phyloP scores from a whole-genome alignment of 768 basidiomycete species.

The Serendipita vermifera region DNA sequence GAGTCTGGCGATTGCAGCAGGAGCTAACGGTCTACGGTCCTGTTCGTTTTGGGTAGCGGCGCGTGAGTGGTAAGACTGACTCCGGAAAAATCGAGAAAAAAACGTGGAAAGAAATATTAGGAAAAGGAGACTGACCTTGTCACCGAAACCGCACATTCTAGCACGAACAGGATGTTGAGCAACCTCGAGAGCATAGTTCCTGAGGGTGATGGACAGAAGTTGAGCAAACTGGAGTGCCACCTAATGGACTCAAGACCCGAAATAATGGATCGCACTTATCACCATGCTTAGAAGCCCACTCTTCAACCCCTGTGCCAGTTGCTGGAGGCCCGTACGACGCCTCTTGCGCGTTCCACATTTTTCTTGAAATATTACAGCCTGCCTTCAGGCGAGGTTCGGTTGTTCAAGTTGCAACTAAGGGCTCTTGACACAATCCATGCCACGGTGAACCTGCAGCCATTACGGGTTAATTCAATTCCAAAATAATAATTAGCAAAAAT shows the following conservation, averaged over 20 bases:
- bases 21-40: constrained; percentile 88
- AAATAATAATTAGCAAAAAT: too few species aligned
- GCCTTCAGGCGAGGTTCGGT: too few species aligned
- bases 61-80: constrained; percentile 14
- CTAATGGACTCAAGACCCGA: background rate
- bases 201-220: constrained; percentile 20
- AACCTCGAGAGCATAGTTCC: constrained; percentile 72
- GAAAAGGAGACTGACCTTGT: constrained; percentile 48
- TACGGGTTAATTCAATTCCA: too few species aligned
- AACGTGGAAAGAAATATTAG: constrained; percentile 11
- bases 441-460: too few species aligned
- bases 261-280: constrained; percentile 11
- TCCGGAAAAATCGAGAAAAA: constrained; percentile 15
- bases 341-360: constrained; percentile 6
- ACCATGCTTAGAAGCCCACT: constrained; percentile 6
- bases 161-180: constrained; percentile 83
- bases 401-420: too few species aligned
- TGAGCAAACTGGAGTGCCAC: background rate
- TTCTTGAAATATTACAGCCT: too few species aligned
- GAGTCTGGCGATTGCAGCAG: constrained; percentile 81
- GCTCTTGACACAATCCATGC: too few species aligned
- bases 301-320: background rate
- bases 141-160: constrained; percentile 92
- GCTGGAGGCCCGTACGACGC: background rate
- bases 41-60: constrained; percentile 23